These are phyloP conservation scores for Zopfia rhizophila DNA, from an alignment of 2,329 filamentous ascomycete genomes.

Conservation along the genomic window DNA sequence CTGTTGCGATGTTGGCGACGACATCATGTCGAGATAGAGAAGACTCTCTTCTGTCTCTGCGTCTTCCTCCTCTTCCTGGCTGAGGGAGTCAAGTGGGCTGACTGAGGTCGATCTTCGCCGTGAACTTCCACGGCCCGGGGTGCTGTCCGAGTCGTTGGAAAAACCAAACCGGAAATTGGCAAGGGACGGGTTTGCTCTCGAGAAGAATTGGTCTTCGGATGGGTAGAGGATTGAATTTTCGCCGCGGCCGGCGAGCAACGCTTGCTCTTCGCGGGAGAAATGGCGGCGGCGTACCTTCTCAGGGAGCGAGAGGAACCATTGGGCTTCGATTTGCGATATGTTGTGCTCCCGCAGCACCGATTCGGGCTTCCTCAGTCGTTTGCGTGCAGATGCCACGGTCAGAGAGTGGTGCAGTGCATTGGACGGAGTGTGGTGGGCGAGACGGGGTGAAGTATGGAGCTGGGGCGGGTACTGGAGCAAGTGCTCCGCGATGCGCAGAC, in stretches of 20 bases:
- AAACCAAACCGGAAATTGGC: conserved; percentile 46
- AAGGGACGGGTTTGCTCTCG: conserved; percentile 20
- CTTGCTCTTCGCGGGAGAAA: conserved; percentile 77
- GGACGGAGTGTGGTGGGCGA: conserved; percentile 38
- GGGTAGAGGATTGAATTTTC: conserved; percentile 48
- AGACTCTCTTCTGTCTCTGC: conserved; percentile 32
- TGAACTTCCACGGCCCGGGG: conserved; percentile 24
- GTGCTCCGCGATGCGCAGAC: conserved; percentile 71
- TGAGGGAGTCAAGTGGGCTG: conserved; percentile 22
- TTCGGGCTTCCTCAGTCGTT: conserved; percentile 48
- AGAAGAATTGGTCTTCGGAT: conserved; percentile 27
- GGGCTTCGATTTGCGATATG: conserved; percentile 66
- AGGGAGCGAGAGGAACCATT: conserved; percentile 76
- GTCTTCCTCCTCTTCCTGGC: conserved; percentile 21
- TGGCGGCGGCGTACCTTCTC: conserved; percentile 77
- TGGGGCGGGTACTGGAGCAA: conserved; percentile 38
- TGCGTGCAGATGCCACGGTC: conserved; percentile 30
- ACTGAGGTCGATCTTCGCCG: conserved; percentile 29
- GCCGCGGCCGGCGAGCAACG: conserved; percentile 66
- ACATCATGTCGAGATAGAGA: conserved; percentile 41
- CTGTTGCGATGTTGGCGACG: conserved; percentile 25
- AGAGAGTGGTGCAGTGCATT: conserved; percentile 31
- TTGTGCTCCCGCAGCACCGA: conserved; percentile 41
- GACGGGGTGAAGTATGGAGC: conserved; percentile 38
- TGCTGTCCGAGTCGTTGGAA: conserved; percentile 18